These are phyloP conservation scores for Beauveria varroae DNA, from an alignment of 2,329 filamentous ascomycete species.

Conservation along the genomic window DNA sequence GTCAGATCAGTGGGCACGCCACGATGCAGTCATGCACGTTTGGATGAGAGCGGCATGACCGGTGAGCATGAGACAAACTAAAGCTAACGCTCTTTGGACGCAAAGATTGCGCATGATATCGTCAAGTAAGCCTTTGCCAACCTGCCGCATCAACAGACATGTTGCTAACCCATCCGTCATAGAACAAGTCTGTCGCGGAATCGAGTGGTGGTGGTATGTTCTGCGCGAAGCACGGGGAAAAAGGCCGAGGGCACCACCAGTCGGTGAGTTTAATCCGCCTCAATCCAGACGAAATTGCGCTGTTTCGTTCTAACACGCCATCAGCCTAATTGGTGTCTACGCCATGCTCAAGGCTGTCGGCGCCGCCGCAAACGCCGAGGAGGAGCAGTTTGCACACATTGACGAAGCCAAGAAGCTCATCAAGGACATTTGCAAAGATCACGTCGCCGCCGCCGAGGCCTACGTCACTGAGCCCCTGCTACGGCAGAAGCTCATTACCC, in stretches of 20 bases:
- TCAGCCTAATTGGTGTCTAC: constrained; percentile 52
- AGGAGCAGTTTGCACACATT: constrained; percentile 45
- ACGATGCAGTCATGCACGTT: neutral
- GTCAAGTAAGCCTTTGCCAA: constrained; percentile 27
- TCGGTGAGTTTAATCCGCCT: constrained; percentile 52
- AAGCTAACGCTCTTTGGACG: constrained; percentile 1
- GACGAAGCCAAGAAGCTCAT: constrained; percentile 67
- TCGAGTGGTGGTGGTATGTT: constrained; percentile 88
- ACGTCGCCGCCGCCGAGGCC: constrained; percentile 62
- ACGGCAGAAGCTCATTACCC: constrained; percentile 50
- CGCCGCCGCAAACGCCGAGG: constrained; percentile 43
- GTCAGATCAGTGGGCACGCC: constrained; percentile 15
- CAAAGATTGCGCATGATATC: constrained; percentile 36
- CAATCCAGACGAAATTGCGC: neutral
- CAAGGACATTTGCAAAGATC: constrained; percentile 73
- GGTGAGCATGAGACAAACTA: neutral
- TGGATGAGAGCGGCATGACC: neutral
- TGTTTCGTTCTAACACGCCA: neutral
- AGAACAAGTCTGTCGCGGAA: constrained; percentile 52
- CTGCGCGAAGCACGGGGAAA: constrained; percentile 86
- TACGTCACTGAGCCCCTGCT: constrained; percentile 52
- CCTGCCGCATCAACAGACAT: neutral
- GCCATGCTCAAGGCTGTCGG: constrained; percentile 48
- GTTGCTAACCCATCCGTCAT: constrained; percentile 2
- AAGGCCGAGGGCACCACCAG: constrained; percentile 95